phyloP scores from a whole-genome alignment of 2,329 filamentous ascomycete species.

The Trichoderma koningii region DNA sequence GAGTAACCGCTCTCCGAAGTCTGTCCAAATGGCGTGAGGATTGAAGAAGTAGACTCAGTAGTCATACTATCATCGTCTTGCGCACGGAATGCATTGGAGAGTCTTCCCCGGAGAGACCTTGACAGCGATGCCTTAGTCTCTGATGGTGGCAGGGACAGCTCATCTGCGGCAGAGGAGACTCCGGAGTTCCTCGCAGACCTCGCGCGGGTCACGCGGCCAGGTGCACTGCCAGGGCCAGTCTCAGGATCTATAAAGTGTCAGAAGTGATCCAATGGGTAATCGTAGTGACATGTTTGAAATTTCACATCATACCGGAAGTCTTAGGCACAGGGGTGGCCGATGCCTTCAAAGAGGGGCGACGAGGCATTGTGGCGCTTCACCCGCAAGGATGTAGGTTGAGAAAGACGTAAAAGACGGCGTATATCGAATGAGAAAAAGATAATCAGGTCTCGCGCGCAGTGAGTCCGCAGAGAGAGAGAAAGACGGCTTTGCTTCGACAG shows the following conservation, averaged over 20 bases:
- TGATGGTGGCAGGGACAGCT: neutral
- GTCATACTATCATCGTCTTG: constrained; percentile 28
- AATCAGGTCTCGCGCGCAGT: neutral
- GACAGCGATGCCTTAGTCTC: neutral
- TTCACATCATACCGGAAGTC: constrained; percentile 29
- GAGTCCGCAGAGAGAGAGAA: neutral
- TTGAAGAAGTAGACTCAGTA: constrained; percentile 40
- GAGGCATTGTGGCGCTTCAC: constrained; percentile 35
- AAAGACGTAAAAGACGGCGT: no score
- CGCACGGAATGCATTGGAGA: constrained; percentile 28
- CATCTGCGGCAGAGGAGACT: neutral
- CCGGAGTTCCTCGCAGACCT: constrained; percentile 31
- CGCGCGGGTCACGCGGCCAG: constrained; percentile 36
- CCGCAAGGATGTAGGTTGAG: neutral
- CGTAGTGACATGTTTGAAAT: neutral
- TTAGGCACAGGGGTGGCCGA: constrained; percentile 29
- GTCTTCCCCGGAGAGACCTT: constrained; percentile 33
- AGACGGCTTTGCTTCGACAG: neutral
- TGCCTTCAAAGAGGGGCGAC: constrained; percentile 34
- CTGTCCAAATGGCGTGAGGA: constrained; percentile 36
- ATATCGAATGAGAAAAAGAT: neutral
- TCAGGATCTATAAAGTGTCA: constrained; percentile 3
- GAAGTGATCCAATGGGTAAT: neutral
- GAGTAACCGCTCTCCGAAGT: constrained; percentile 41
- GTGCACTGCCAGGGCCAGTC: neutral